A percentile compares a stretch with the other conserved stretches of the same genome.
These are phyloP conservation scores for Huiozyma sinensis DNA, from an alignment of 805 yeast species.

Conservation along the genomic window DNA sequence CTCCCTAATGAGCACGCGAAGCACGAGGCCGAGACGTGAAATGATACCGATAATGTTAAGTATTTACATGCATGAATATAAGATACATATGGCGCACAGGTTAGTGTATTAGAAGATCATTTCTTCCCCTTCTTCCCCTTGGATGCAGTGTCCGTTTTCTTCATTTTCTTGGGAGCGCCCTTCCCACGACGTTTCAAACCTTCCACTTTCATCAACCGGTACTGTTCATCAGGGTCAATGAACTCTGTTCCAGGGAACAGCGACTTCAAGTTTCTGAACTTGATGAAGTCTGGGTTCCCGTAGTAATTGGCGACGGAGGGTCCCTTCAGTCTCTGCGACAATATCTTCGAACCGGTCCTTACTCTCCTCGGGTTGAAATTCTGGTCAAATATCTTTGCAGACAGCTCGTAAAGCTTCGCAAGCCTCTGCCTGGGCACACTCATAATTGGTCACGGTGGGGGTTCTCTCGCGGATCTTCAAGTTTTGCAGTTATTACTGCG, in stretches of 20 bases:
- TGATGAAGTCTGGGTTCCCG: conserved; percentile 62
- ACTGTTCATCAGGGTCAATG: conserved; percentile 57
- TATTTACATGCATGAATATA: neutral
- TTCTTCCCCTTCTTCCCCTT: conserved; percentile 32
- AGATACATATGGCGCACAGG: neutral
- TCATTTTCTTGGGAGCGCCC: conserved; percentile 76
- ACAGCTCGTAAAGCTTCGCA: conserved; percentile 44
- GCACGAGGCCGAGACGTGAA: neutral
- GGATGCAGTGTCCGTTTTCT: conserved; percentile 31
- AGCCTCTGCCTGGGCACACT: conserved; percentile 36
- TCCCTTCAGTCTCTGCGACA: conserved; percentile 61
- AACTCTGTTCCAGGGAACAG: conserved; percentile 41
- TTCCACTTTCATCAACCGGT: conserved; percentile 54
- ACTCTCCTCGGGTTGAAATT: conserved; percentile 53
- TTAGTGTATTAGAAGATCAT: neutral
- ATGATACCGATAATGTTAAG: neutral
- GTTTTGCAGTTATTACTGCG: too few species aligned
- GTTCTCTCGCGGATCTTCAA: too few species aligned
- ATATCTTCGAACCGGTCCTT: conserved; percentile 65
- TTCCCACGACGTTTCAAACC: conserved; percentile 75
- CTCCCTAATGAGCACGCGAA: neutral
- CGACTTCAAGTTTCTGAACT: conserved; percentile 46
- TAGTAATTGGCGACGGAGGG: conserved; percentile 61
- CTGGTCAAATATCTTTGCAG: conserved; percentile 58
- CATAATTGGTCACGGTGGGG: conserved; percentile 12